Evolutionary conservation across 2,329 filamentous ascomycete species (phyloP).

Genomic region (Fusarium sp.): DNA sequence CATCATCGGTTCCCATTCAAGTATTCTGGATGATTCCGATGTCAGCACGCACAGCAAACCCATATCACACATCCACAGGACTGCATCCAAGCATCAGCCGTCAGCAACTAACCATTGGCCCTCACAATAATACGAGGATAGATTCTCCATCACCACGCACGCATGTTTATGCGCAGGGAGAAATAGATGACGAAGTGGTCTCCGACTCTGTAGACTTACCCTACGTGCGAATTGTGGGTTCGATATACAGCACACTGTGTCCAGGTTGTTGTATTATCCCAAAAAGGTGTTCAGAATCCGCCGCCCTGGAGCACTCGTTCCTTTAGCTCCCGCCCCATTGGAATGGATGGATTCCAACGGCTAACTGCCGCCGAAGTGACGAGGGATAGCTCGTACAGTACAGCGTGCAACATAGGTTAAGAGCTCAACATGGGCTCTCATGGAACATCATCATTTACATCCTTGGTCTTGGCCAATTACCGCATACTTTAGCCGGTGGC

Average conservation of each 20-base stretch:
- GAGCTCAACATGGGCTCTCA: neutral
- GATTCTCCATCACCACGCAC: neutral
- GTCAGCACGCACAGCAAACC: neutral
- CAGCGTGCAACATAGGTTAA: neutral
- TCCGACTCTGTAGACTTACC: neutral
- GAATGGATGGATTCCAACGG: neutral
- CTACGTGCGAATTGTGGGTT: neutral
- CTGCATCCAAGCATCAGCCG: neutral
- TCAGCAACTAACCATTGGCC: conserved; percentile 3
- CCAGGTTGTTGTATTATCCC: neutral
- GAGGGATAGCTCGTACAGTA: neutral
- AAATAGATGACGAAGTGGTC: neutral
- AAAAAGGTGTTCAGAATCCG: neutral
- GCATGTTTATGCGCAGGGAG: neutral
- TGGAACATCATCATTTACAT: conserved; percentile 16
- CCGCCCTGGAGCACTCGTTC: neutral
- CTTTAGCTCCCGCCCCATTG: neutral
- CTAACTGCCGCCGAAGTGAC: neutral
- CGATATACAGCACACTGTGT: neutral
- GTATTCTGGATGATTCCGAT: neutral
- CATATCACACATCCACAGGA: conserved; percentile 2
- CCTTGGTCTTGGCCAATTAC: neutral
- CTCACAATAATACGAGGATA: neutral
- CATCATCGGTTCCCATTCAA: neutral
- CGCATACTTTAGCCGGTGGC: conserved; percentile 23